Evolutionary conservation across 176 grass and related monocot genomes (phyloP).

Genomic region (Musa itinerans): DNA sequence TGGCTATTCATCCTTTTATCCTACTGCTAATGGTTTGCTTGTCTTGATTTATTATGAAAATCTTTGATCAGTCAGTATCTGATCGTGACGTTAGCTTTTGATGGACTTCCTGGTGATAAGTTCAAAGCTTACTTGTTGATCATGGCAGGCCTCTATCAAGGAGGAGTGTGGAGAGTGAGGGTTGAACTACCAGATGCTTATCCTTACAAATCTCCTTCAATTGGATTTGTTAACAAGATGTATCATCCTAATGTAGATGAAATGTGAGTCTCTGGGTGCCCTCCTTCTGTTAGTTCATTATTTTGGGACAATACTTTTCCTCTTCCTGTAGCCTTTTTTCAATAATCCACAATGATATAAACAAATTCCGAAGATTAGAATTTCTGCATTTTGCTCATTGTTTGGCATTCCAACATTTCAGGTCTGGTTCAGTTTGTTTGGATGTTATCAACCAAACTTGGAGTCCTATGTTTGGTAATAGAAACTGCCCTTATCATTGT

Average conservation of each 20-base stretch:
- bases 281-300: background rate
- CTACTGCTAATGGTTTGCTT: too few species aligned
- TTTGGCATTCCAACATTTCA: conserved; percentile 29
- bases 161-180: conserved; percentile 93
- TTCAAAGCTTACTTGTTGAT: background rate
- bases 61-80: background rate
- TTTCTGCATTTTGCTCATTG: background rate
- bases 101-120: background rate
- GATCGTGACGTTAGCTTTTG: background rate
- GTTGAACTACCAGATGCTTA: conserved; percentile 91
- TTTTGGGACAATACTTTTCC: background rate
- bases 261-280: conserved; percentile 47
- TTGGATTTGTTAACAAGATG: conserved; percentile 90
- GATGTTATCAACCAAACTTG: conserved; percentile 99
- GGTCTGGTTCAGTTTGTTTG: conserved; percentile 97
- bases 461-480: conserved; percentile 97
- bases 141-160: conserved; percentile 79
- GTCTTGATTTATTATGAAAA: background rate
- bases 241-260: conserved; percentile 98
- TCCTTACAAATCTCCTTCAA: conserved; percentile 92
- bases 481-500: conserved; percentile 1
- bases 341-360: background rate
- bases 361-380: background rate
- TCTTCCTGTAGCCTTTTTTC: background rate
- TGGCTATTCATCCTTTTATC: too few species aligned